A percentile compares a stretch with the other conserved stretches of the same genome.
These are phyloP conservation scores for Zygnema circumcarinatum DNA, from an alignment of 139 green algal species.

Conservation along the genomic window DNA sequence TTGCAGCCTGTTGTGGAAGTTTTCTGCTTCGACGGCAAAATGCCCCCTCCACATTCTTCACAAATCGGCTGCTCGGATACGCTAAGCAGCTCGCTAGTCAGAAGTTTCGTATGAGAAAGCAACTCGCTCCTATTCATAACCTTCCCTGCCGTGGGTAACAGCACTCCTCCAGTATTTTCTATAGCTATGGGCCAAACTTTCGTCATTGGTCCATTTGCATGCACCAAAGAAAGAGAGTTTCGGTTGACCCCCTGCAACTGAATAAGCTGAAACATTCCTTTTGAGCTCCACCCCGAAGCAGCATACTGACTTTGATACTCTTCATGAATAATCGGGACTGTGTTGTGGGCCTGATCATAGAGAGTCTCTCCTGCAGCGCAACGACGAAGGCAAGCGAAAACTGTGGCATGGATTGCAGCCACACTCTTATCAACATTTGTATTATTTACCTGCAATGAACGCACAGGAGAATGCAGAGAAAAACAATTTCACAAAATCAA, in stretches of 20 bases:
- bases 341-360: slow-evolving; percentile 61
- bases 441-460: slow-evolving; percentile 82
- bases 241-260: slow-evolving; percentile 38
- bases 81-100: no score
- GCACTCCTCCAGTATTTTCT: slow-evolving; percentile 13
- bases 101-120: no score
- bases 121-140: not conserved
- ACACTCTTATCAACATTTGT: slow-evolving; percentile 89
- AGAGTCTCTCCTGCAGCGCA: slow-evolving; percentile 59
- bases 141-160: not conserved
- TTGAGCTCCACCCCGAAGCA: slow-evolving; percentile 42
- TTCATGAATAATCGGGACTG: slow-evolving; percentile 56
- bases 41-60: no score
- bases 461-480: no score
- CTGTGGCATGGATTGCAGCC: slow-evolving; percentile 85
- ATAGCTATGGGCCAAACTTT: not conserved
- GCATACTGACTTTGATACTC: slow-evolving; percentile 69
- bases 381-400: slow-evolving; percentile 73
- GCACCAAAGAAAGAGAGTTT: not conserved
- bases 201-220: not conserved
- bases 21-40: no score
- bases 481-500: no score
- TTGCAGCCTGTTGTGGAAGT: no score
- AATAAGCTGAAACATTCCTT: slow-evolving; percentile 64
- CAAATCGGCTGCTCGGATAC: no score